Evolutionary conservation across 176 grass and related monocot species (phyloP).

Genomic region (Musa beccarii): DNA sequence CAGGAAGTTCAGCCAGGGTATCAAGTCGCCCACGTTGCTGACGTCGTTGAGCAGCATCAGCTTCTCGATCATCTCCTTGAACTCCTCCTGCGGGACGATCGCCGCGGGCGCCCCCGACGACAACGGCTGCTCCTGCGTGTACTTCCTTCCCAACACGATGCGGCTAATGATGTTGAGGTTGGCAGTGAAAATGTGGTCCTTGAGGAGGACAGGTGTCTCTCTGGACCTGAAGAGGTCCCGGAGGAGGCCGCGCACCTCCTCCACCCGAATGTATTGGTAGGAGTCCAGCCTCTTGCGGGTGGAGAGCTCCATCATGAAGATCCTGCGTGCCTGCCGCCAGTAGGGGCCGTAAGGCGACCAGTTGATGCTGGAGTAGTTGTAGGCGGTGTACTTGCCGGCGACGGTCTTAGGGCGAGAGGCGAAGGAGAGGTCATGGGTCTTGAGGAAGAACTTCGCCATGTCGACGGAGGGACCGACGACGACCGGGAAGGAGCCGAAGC

Average conservation of each 20-base stretch:
- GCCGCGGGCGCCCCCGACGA: background rate
- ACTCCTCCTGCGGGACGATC: conserved; percentile 12
- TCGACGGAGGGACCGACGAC: conserved; percentile 4
- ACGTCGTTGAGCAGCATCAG: conserved; percentile 6
- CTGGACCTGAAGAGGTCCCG: background rate
- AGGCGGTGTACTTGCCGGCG: background rate
- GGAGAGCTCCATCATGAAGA: background rate
- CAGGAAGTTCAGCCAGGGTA: conserved; percentile 10
- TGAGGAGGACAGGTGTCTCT: background rate
- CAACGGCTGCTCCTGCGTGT: background rate
- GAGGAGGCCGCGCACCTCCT: conserved; percentile 2
- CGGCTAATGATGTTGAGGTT: conserved; percentile 4
- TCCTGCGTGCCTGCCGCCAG: conserved; percentile 12
- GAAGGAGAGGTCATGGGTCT: conserved; percentile 1
- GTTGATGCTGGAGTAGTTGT: background rate
- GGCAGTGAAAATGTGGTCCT: background rate
- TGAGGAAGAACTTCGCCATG: conserved; percentile 1
- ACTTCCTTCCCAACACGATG: conserved; percentile 12
- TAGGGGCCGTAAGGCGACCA: background rate
- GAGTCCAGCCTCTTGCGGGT: background rate
- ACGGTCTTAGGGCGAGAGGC: background rate
- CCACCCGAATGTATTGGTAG: conserved; percentile 9
- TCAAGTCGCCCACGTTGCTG: conserved; percentile 8
- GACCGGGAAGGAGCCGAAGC: background rate
- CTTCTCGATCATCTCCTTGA: conserved; percentile 18